A percentile compares a stretch with the other conserved stretches of the same genome.
Evolutionary conservation across 257 asterid species (phyloP).

Genomic region (Solanum pimpinellifolium): DNA sequence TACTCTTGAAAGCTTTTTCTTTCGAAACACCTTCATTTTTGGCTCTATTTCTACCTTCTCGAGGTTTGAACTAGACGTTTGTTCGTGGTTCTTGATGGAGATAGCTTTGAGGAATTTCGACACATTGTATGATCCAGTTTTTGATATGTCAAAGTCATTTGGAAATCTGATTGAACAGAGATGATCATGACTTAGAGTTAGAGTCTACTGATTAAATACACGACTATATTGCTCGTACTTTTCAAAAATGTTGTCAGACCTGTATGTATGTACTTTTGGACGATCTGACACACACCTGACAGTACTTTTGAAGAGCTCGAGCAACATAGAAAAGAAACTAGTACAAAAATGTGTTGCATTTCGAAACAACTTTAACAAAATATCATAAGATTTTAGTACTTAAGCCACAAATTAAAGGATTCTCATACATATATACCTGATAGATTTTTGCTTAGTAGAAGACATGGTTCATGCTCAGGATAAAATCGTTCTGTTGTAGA

Average conservation of each 20-base stretch:
- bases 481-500: neutral
- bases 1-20: constrained; percentile 47
- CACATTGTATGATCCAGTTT: neutral
- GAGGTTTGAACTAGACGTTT: neutral
- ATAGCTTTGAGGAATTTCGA: neutral
- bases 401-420: neutral
- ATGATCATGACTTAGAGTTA: neutral
- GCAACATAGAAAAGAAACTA: neutral
- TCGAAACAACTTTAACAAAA: too few relatives aligned
- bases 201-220: neutral
- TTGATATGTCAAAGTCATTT: constrained; percentile 20
- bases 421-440: neutral
- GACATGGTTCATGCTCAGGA: neutral
- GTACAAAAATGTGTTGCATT: neutral
- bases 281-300: neutral
- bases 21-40: constrained; percentile 3
- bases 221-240: neutral
- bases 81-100: neutral
- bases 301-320: neutral
- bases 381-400: neutral
- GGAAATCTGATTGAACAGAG: constrained; percentile 19
- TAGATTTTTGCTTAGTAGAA: neutral
- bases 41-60: neutral
- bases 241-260: neutral
- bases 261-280: neutral